A percentile compares a stretch with the other conserved stretches of the same genome.
Conservation (phyloP, 495 filamentous ascomycete genomes). For the Aspergillus nanangensis region DNA sequence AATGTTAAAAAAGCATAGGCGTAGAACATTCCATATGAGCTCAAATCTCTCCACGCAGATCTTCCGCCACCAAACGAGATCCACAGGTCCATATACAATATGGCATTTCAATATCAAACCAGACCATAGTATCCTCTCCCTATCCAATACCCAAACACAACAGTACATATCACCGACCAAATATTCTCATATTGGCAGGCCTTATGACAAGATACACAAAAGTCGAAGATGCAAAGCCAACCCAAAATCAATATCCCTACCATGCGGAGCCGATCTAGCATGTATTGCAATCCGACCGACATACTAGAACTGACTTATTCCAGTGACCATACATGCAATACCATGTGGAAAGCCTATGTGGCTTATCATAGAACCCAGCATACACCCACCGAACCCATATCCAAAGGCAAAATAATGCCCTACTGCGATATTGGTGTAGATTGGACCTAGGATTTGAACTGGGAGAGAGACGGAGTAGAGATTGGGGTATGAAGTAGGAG, state of each 20-base stretch:
- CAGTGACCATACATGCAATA: conserved; percentile 65
- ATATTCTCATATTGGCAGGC: conserved; percentile 30
- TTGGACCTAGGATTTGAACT: conserved; percentile 68
- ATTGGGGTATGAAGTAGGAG: conserved; percentile 87
- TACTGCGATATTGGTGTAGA: conserved; percentile 70
- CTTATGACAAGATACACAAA: conserved; percentile 27
- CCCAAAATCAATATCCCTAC: conserved; percentile 77
- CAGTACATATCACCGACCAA: conserved; percentile 26
- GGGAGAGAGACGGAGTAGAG: conserved; percentile 78
- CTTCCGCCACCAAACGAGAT: too few relatives aligned
- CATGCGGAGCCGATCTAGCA: conserved; percentile 50
- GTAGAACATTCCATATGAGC: too few relatives aligned
- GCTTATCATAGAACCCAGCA: conserved; percentile 56
- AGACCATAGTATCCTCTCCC: background rate
- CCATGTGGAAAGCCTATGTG: conserved; percentile 59
- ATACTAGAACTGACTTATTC: conserved; percentile 76
- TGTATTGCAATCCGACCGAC: conserved; percentile 65
- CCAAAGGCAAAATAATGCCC: conserved; percentile 77
- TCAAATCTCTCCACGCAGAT: too few relatives aligned
- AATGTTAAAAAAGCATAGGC: too few relatives aligned
- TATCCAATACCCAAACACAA: conserved; percentile 12
- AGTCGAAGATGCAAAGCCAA: conserved; percentile 46
- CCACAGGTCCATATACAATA: too few relatives aligned
- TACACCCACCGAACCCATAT: conserved; percentile 60
- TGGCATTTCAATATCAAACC: background rate